Conservation (phyloP, 140 eudicot species). For the Anethum foeniculum region DNA sequence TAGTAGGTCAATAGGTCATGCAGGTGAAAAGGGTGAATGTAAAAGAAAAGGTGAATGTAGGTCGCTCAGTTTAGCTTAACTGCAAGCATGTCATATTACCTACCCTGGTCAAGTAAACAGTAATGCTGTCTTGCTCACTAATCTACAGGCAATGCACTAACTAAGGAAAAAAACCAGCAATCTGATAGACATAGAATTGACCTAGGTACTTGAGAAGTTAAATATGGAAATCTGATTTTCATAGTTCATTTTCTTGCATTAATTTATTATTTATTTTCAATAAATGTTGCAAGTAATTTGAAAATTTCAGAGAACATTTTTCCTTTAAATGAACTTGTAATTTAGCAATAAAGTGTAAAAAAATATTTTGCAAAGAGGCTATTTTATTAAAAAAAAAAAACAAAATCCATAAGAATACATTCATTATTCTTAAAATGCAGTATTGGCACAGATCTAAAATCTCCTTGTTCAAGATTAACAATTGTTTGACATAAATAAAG, state of each 20-base stretch:
- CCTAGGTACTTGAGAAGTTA: neutral
- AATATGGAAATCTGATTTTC: neutral
- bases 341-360: neutral
- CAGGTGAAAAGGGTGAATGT: neutral
- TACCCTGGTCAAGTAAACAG: neutral
- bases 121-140: neutral
- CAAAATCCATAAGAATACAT: neutral
- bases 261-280: neutral
- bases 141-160: neutral
- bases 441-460: neutral
- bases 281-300: neutral
- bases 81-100: neutral
- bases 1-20: neutral
- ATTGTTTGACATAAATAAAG: neutral
- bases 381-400: neutral
- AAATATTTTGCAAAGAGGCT: neutral
- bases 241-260: neutral
- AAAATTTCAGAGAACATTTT: neutral
- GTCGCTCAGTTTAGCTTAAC: neutral
- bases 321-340: neutral
- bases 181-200: neutral
- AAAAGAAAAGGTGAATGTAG: neutral
- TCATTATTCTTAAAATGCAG: neutral
- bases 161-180: neutral
- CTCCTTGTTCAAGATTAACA: neutral